Base-by-base conservation (phyloP, 768 basidiomycete genomes). In the Daedaleopsis nitida region DNA sequence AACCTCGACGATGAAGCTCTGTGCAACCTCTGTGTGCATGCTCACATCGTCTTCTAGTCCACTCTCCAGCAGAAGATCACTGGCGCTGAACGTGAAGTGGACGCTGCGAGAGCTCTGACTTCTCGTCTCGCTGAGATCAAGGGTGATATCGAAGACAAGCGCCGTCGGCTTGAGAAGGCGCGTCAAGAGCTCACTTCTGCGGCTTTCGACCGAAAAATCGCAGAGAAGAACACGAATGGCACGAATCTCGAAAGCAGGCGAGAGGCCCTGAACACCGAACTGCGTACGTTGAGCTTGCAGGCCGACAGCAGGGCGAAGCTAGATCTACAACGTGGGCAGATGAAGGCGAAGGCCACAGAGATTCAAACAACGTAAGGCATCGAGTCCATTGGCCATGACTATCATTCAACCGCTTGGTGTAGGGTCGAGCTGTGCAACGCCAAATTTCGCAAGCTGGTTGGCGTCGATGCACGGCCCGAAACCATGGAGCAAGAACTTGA, bases 221-320 rank as follows among this genome's bases (percentile, higher is more conserved):
- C 70, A 0, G 86, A 89, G 59, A 82, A 85, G 55, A 76, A 77
- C 0, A 72, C 77, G 27, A 83, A 82, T 59, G 76, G 79, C n/a
- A 82, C 87, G 38, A 69, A 65, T 24, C 76, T 92, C 52, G 93
- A 98, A 61, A 85, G 85, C 38, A 80, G 79, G 50, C 79, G 89
- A 53, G 93, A 96, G 17, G 71, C 72, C 19, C 75, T 96, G 61
- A 91, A 88, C 57, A 65, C 73, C 0, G 96, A 97, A 62, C 79
- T 95, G 44, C 80, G 84, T 35, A 75, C 79, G 1, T 74, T 97
- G 66, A 93, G 86, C 66, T 68, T 84, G 48, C 94, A 98, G 70
- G 88, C 92, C 0, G 91, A 95, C 56, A 78, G 85, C 1, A 79
- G 96, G 47, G 93, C 95, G 2, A 88, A 85, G 66, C 72, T 98